Base-by-base conservation (phyloP, 164 flowering plant genomes). In the Tetrastigma voinierianum region DNA sequence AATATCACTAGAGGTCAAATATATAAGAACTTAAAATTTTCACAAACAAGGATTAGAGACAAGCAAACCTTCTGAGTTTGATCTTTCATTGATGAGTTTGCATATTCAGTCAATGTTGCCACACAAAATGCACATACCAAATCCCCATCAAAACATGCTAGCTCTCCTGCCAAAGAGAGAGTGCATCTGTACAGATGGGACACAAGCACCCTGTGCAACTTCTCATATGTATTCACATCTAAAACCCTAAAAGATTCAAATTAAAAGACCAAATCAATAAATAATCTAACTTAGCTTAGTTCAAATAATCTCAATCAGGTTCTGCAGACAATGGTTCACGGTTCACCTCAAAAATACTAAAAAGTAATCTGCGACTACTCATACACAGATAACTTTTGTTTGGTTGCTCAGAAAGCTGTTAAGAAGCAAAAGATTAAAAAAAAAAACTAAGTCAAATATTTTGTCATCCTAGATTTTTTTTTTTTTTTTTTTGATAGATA, bases 61-160 rank as follows among this genome's bases (percentile, higher is more conserved):
- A 64, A 3, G 14, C 52, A 55, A 25, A 94, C 98, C 97, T 87
- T 84, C 48, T 59, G 67, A 51, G 78, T 67, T 65, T 81, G 85
- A 77, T 85, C 86, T 69, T 79, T 82, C 65, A 67, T 5, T 10
- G 83, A 61, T 23, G 89, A 89, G 55, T 69, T 74, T 58, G 72
- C 65, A 74, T 82, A 79, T 77, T 89, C 88, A 1, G 49, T 55
- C 67, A 95, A 64, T 56, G 89, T 71, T 67, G 61, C 60, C 49
- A 47, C 23, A 59, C 80, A 86, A 53, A 91, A 84, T 13, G 40
- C 19, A 19, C 59, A 40, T 5, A 80, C 70, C 76, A 91, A 66
- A 57, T 87, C 78, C 54, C 59, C 79, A 45, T 67, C 76, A 65
- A 86, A 83, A 70, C 19, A 43, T 0, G 19, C 25, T 0, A 72